phyloP scores from a whole-genome alignment of 2,329 filamentous ascomycete genomes.

The Fusarium chuoi region DNA sequence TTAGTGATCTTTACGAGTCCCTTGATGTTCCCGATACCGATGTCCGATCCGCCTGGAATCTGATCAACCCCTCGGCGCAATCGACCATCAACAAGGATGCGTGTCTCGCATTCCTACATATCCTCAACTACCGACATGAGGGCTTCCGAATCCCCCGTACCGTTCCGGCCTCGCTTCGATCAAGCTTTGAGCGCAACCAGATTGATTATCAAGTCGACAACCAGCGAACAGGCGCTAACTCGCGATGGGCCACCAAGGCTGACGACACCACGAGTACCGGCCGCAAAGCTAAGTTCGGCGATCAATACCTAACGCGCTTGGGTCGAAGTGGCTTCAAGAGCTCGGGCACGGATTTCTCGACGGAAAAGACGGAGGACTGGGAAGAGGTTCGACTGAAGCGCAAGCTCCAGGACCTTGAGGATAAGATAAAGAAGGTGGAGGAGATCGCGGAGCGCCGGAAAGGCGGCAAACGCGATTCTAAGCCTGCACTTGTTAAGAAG shows the following conservation, averaged over 20 bases:
- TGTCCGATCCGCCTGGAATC: conserved; percentile 92
- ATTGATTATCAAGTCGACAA: conserved; percentile 96
- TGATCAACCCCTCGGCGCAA: conserved; percentile 90
- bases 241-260: conserved; percentile 81
- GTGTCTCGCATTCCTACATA: conserved; percentile 92
- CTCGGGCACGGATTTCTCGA: conserved; percentile 89
- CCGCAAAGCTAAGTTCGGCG: conserved; percentile 96
- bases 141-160: conserved; percentile 92
- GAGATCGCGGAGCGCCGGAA: conserved; percentile 72
- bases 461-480: conserved; percentile 76
- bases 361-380: conserved; percentile 91
- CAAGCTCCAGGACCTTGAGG: conserved; percentile 88
- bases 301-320: conserved; percentile 92
- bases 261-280: conserved; percentile 86
- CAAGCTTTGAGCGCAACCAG: conserved; percentile 93
- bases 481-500: conserved; percentile 91
- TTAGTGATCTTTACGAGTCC: conserved; percentile 86
- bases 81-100: conserved; percentile 93
- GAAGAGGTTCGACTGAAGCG: conserved; percentile 96
- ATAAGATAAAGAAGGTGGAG: conserved; percentile 87
- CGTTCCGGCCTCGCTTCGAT: conserved; percentile 88
- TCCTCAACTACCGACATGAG: conserved; percentile 94
- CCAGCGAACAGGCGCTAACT: conserved; percentile 69
- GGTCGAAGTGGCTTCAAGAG: conserved; percentile 85
- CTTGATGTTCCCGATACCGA: conserved; percentile 81